Evolutionary conservation across 78 protist genomes (phyloP).

Genomic region (Abeoforma whisleri): DNA sequence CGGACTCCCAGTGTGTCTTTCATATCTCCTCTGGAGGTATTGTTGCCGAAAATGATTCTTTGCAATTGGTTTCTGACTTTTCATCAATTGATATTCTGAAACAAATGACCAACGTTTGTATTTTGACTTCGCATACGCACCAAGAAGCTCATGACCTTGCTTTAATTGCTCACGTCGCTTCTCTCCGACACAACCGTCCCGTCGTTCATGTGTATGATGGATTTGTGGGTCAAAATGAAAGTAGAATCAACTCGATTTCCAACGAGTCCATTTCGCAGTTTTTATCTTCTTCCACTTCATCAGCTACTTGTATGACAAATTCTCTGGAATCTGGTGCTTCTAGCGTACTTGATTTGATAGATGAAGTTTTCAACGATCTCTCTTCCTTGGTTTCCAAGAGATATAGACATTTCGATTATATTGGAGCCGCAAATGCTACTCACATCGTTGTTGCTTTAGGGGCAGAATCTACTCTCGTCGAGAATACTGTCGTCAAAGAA

Average conservation of each 20-base stretch:
- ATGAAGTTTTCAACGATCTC: constrained; percentile 20
- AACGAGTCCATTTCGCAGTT: too few species aligned
- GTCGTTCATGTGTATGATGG: constrained; percentile 44
- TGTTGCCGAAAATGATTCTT: too few species aligned
- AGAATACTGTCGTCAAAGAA: background rate
- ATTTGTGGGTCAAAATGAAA: too few species aligned
- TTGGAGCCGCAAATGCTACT: constrained; percentile 22
- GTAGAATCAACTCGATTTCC: too few species aligned
- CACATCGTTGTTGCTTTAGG: constrained; percentile 24
- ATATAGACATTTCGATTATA: constrained; percentile 31
- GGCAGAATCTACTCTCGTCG: background rate
- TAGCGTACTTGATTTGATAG: too few species aligned
- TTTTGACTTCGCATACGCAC: constrained; percentile 4
- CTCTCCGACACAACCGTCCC: background rate
- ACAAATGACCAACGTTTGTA: constrained; percentile 14
- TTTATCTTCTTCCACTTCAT: too few species aligned
- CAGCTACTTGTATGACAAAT: too few species aligned
- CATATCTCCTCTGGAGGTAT: constrained; percentile 12
- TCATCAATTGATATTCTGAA: background rate
- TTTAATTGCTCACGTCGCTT: background rate
- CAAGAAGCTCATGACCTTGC: constrained; percentile 44
- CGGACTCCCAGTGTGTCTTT: constrained; percentile 7
- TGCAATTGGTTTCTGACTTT: background rate
- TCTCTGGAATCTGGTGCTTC: too few species aligned
- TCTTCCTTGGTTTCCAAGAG: constrained; percentile 1